Conservation (phyloP, 805 yeast genomes). For the Candida ascalaphidarum region DNA sequence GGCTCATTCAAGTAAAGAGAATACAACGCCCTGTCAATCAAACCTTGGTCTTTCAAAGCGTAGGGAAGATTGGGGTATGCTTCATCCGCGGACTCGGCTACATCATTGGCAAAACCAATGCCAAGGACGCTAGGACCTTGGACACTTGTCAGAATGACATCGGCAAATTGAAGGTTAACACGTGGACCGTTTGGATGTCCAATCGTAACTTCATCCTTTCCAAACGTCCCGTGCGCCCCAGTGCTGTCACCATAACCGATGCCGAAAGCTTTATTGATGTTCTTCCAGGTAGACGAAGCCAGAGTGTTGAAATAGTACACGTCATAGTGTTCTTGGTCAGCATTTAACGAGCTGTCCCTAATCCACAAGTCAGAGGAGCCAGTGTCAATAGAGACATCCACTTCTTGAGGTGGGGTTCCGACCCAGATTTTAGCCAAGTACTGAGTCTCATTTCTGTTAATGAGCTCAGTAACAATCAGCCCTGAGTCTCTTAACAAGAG, state of each 20-base stretch:
- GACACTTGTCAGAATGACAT: neutral
- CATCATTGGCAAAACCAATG: constrained; percentile 1
- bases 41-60: constrained; percentile 4
- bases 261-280: too few species aligned
- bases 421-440: too few species aligned
- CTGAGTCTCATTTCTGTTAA: too few species aligned
- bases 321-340: neutral
- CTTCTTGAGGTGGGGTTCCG: too few species aligned
- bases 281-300: too few species aligned
- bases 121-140: constrained; percentile 1
- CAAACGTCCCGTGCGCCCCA: neutral
- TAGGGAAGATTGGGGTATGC: constrained; percentile 4
- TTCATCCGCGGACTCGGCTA: neutral
- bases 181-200: constrained; percentile 1
- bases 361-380: constrained; percentile 3
- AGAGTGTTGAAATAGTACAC: constrained; percentile 1
- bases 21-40: constrained; percentile 4
- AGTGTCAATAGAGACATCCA: neutral
- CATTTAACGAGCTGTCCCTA: neutral
- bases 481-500: too few species aligned
- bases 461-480: too few species aligned
- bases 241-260: too few species aligned
- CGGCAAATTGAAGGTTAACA: constrained; percentile 1
- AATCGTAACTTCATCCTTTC: constrained; percentile 1
- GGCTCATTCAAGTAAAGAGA: constrained; percentile 12